Evolutionary conservation across 2,329 filamentous ascomycete genomes (phyloP).

Genomic region (Penicillium thymicola): DNA sequence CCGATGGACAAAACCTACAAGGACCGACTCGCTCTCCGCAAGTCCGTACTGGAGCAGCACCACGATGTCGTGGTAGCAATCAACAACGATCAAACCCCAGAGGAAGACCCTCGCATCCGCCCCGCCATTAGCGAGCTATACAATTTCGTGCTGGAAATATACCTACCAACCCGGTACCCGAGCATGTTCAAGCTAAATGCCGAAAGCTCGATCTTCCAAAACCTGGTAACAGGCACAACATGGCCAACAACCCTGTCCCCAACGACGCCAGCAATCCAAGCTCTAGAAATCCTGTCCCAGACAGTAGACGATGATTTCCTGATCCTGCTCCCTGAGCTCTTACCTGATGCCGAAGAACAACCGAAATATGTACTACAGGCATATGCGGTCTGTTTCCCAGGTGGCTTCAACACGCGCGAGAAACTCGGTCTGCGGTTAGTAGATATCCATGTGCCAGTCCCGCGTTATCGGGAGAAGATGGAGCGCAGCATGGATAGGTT

Average conservation of each 20-base stretch:
- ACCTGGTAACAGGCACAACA: conserved; percentile 45
- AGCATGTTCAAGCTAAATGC: conserved; percentile 46
- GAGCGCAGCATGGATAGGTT: conserved; percentile 61
- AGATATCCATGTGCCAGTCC: conserved; percentile 58
- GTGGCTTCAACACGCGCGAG: conserved; percentile 55
- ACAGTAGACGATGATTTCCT: conserved; percentile 61
- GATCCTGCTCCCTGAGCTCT: conserved; percentile 50
- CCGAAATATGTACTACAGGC: conserved; percentile 54
- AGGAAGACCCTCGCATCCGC: conserved; percentile 34
- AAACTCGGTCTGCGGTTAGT: conserved; percentile 54
- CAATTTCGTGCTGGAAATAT: conserved; percentile 51
- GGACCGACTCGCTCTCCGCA: conserved; percentile 50
- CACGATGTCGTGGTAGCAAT: conserved; percentile 41
- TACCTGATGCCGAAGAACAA: conserved; percentile 17
- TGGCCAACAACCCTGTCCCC: conserved; percentile 39
- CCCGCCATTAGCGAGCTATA: conserved; percentile 53
- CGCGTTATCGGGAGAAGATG: conserved; percentile 55
- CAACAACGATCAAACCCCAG: conserved; percentile 31
- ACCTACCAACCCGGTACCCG: conserved; percentile 58
- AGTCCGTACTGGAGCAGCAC: conserved; percentile 46
- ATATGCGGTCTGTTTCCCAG: conserved; percentile 56
- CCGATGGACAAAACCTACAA: conserved; percentile 59
- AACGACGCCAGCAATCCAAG: conserved; percentile 33
- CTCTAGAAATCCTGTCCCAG: conserved; percentile 49
- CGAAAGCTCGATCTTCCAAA: conserved; percentile 37